These are phyloP conservation scores for Lachancea meyersii DNA, from an alignment of 805 yeast genomes.

Conservation along the genomic window DNA sequence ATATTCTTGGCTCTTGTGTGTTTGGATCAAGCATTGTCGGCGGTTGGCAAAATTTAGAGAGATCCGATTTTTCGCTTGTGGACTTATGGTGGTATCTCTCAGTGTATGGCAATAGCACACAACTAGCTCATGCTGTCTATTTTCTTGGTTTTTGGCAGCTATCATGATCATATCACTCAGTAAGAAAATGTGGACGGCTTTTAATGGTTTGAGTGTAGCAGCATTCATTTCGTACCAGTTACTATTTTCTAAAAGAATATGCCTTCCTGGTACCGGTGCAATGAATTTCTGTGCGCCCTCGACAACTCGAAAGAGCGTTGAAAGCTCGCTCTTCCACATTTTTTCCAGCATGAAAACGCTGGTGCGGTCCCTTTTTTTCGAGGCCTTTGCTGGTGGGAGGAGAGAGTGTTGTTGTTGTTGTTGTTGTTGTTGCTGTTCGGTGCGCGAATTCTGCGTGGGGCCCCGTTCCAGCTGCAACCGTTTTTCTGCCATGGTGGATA, in stretches of 20 bases:
- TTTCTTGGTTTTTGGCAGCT: conserved; percentile 50
- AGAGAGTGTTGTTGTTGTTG: conserved; percentile 11
- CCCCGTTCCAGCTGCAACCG: conserved; percentile 41
- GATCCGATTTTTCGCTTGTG: conserved; percentile 19
- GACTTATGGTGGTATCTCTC: conserved; percentile 47
- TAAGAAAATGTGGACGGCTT: conserved; percentile 68
- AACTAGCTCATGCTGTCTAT: conserved; percentile 39
- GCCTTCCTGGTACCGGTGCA: conserved; percentile 72
- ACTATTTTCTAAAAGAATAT: conserved; percentile 69
- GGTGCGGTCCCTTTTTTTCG: conserved; percentile 47
- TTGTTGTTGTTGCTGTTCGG: conserved; percentile 9
- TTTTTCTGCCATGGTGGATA: conserved; percentile 56
- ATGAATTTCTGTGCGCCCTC: conserved; percentile 85
- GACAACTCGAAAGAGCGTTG: conserved; percentile 66
- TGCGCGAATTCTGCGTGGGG: conserved; percentile 8
- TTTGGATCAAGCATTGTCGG: conserved; percentile 19
- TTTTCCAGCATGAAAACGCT: conserved; percentile 68
- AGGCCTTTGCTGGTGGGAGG: conserved; percentile 21
- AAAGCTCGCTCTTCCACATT: conserved; percentile 73
- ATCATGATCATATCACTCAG: conserved; percentile 71
- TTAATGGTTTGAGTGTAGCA: conserved; percentile 75
- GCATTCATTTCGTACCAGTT: conserved; percentile 84
- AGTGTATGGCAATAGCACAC: conserved; percentile 80
- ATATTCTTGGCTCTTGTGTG: conserved; percentile 23
- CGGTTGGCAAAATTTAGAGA: conserved; percentile 17